phyloP scores from a whole-genome alignment of 225 moss, liverwort and hornwort species.

The Antitrichia curtipendula region DNA sequence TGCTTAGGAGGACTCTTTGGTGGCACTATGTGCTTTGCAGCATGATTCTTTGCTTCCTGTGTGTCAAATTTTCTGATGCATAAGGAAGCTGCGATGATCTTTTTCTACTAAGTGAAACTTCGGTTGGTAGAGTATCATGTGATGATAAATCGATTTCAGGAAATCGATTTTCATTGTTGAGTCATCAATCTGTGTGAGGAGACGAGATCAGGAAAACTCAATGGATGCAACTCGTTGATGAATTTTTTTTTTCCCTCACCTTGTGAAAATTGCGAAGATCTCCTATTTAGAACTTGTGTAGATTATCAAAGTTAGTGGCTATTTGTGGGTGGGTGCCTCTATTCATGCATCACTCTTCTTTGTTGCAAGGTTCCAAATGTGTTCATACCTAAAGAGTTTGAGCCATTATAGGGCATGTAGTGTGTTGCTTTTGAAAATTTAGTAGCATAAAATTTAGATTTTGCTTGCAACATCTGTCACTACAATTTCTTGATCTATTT shows the following conservation, averaged over 20 bases:
- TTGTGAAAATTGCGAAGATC: not conserved
- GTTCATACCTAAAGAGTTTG: not conserved
- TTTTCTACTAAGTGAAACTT: not conserved
- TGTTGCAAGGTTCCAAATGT: not conserved
- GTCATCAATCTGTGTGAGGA: not conserved
- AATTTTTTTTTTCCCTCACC: not conserved
- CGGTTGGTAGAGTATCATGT: not conserved
- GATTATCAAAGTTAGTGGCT: not conserved
- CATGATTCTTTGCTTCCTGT: not conserved
- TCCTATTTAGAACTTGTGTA: not conserved
- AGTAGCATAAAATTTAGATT: not conserved
- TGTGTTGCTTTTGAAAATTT: not conserved
- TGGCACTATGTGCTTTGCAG: not conserved
- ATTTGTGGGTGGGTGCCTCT: not conserved
- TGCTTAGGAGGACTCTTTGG: not conserved
- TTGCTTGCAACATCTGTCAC: not conserved
- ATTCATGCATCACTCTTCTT: too few relatives aligned
- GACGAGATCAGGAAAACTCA: not conserved
- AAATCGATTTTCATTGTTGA: not conserved
- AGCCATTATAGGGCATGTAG: accelerated
- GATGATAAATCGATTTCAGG: not conserved
- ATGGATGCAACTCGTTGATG: not conserved
- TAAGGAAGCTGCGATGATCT: not conserved
- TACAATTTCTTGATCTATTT: not conserved
- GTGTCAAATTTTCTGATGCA: not conserved